Base-by-base conservation (phyloP, 129 eudicot genomes). In the Dittrichia graveolens region DNA sequence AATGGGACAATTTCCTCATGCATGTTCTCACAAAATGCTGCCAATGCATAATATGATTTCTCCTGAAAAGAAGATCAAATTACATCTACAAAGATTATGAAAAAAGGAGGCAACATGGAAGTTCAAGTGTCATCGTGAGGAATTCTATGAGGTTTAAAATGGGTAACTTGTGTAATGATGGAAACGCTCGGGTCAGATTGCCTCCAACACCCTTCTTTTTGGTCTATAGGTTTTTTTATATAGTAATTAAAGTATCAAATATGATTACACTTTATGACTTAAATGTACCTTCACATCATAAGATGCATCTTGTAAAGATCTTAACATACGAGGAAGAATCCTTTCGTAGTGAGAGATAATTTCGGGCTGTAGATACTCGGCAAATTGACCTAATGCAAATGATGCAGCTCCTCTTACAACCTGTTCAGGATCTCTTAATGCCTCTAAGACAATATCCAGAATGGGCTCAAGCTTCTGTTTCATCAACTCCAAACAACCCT, bases 11-110 rank as follows among this genome's bases (percentile, higher is more conserved):
- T 90, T 79, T 87, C 98, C 52, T 82, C 92, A 44, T 87, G 89
- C 95, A 93, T 89, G 80, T 93, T 80, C 85, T 90, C 98, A 90
- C 96, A 93, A 65, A 89, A 87, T 68, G 96, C 92, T 47, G 98
- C 96, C 83, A 93, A 81, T 37, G 96, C 98, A 59, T 93, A 93
- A 80, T 93, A 93, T 34, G 96, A 89, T 83, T 93, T 93, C 79
- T 85, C 98, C 98, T 93, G 87, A 53, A 73, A 72, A 55, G 39
- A 8, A 47, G 10, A 66, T 44, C 38, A 4, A 49, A 58, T 80
- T 66, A 60, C 61, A 40, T 59, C 13, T 13, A 14, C 12, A 48
- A 15, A 41, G 31, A 34, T 37, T 38, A 35, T 35, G 3, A 53
- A 14, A 14, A 6, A 12, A 48, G 54, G 54, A 11, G 54, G 18